Conservation (phyloP, 345 rosid genomes). For the Eucalyptus pumila region DNA sequence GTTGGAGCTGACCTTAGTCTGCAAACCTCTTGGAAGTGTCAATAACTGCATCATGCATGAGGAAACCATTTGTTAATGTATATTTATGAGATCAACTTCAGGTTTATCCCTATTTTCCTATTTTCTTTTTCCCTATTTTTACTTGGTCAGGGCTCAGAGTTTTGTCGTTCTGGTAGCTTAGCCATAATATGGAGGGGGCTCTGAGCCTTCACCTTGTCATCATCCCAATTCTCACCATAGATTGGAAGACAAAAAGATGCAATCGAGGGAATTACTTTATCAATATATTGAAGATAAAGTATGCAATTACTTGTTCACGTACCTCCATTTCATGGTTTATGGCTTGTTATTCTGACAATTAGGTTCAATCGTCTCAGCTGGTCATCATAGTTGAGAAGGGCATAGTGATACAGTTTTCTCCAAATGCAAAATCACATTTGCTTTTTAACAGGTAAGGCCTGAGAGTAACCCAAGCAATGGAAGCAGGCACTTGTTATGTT, state of each 20-base stretch:
- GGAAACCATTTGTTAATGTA: neutral
- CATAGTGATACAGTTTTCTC: neutral
- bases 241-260: neutral
- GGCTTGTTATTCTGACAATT: neutral
- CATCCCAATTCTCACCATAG: neutral
- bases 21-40: neutral
- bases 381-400: neutral
- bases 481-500: neutral
- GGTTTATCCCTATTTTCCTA: neutral
- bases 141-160: neutral
- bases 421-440: neutral
- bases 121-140: neutral
- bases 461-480: neutral
- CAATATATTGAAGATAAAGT: neutral
- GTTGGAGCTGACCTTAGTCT: neutral
- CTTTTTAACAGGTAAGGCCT: neutral
- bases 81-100: neutral
- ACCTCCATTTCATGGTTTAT: neutral
- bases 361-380: neutral
- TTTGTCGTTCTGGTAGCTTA: neutral
- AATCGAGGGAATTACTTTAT: neutral
- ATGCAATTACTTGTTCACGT: neutral
- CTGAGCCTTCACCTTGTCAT: neutral
- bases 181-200: neutral
- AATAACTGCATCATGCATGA: neutral